Evolutionary conservation across 768 basidiomycete species (phyloP).

Genomic region (Kwoniella newhampshirensis): DNA sequence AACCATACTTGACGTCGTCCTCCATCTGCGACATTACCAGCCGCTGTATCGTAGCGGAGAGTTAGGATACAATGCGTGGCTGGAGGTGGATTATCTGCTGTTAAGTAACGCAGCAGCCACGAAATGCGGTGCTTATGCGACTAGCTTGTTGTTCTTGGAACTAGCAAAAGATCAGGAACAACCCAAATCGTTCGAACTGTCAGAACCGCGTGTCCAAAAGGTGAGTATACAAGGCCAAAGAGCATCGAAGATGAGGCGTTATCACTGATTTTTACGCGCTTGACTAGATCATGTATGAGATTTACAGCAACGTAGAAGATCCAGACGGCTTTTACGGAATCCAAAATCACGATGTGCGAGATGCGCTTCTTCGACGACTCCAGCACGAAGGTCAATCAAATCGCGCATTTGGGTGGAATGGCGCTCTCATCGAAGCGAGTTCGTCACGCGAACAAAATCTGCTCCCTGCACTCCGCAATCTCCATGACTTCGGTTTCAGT

Average conservation of each 20-base stretch:
- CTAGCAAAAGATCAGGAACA: constrained; percentile 63
- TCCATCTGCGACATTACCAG: constrained; percentile 74
- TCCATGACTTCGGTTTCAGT: constrained; percentile 88
- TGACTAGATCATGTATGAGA: constrained; percentile 71
- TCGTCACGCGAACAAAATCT: constrained; percentile 40
- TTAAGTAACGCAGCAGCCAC: constrained; percentile 73
- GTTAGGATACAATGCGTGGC: constrained; percentile 61
- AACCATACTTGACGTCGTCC: constrained; percentile 67
- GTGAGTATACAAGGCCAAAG: too few species aligned
- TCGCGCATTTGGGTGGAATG: constrained; percentile 85
- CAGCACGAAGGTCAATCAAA: constrained; percentile 93
- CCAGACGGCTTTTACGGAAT: constrained; percentile 98
- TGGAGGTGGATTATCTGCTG: constrained; percentile 70
- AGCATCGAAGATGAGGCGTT: too few species aligned
- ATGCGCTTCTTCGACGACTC: constrained; percentile 77
- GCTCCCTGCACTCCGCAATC: constrained; percentile 71
- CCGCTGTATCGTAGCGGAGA: constrained; percentile 53
- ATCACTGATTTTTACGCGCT: too few species aligned
- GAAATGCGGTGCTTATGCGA: constrained; percentile 78
- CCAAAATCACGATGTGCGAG: constrained; percentile 69
- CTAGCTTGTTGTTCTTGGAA: constrained; percentile 85
- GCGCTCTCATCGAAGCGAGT: constrained; percentile 67
- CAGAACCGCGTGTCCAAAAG: constrained; percentile 26
- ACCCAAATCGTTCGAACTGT: background rate
- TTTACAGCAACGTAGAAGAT: constrained; percentile 93